These are phyloP conservation scores for Phycomyces nitens DNA, from an alignment of 192 early-diverging fungal genomes.

Conservation along the genomic window DNA sequence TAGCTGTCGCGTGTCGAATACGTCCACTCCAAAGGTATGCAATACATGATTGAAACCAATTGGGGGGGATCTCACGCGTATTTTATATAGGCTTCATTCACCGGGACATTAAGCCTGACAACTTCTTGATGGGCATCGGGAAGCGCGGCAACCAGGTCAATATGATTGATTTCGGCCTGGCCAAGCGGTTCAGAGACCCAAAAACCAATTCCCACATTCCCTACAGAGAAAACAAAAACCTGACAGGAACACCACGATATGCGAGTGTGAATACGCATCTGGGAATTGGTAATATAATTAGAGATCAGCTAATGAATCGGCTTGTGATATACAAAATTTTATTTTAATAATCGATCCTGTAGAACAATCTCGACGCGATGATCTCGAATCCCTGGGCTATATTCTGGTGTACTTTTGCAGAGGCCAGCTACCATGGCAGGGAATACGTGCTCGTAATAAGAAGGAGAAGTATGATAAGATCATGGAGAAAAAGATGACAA, in stretches of 20 bases:
- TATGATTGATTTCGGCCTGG: conserved; percentile 89
- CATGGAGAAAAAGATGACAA: conserved; percentile 95
- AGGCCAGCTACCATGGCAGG: conserved; percentile 89
- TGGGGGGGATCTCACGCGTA: background rate
- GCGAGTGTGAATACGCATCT: conserved; percentile 87
- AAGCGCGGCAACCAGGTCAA: conserved; percentile 84
- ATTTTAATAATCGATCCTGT: conserved; percentile 8
- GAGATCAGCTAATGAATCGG: background rate
- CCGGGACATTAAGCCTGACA: conserved; percentile 88
- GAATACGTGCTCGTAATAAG: conserved; percentile 83
- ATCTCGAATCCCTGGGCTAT: conserved; percentile 87
- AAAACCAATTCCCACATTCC: conserved; percentile 84
- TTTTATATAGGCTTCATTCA: conserved; percentile 69
- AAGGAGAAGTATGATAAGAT: conserved; percentile 95
- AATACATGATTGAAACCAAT: background rate
- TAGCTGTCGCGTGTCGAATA: conserved; percentile 67
- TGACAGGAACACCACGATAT: conserved; percentile 89
- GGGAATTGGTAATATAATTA: conserved; percentile 53
- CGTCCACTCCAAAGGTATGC: conserved; percentile 63
- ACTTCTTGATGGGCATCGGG: conserved; percentile 88
- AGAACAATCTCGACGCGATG: conserved; percentile 88
- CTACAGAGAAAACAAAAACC: conserved; percentile 89
- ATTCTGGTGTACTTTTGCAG: conserved; percentile 91
- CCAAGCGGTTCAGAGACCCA: conserved; percentile 84
- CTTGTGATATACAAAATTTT: background rate